phyloP scores from a whole-genome alignment of 345 rosid species.

The Aquilaria sinensis region DNA sequence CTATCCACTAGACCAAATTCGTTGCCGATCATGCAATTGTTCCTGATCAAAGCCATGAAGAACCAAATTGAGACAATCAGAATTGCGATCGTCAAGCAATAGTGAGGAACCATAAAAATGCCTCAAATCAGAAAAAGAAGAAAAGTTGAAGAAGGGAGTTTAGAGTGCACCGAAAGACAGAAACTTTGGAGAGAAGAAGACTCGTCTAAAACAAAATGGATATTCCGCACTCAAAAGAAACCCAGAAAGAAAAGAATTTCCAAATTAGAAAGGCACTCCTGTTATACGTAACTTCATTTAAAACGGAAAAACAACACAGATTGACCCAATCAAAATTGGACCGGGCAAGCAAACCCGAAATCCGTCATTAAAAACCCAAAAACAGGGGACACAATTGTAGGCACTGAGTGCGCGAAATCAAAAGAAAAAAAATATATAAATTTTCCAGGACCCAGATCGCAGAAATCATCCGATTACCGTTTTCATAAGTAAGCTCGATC shows the following conservation, averaged over 20 bases:
- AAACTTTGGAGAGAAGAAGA: conserved; percentile 36
- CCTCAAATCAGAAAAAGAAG: background rate
- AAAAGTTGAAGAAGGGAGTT: conserved; percentile 11
- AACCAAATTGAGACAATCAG: conserved; percentile 16
- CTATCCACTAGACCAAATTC: conserved; percentile 4
- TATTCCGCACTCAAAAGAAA: conserved; percentile 34
- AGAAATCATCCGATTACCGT: conserved; percentile 17
- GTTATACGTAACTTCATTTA: conserved; percentile 37
- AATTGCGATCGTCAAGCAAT: background rate
- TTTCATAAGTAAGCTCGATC: conserved; percentile 20
- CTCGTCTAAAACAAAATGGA: conserved; percentile 32
- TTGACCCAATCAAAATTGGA: conserved; percentile 26
- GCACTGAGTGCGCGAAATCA: conserved; percentile 4
- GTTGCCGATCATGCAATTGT: conserved; percentile 11
- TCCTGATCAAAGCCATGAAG: conserved; percentile 7
- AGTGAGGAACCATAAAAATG: conserved; percentile 10
- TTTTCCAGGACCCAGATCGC: conserved; percentile 30
- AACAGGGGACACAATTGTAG: conserved; percentile 21
- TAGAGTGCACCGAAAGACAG: conserved; percentile 9
- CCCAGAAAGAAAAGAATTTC: conserved; percentile 36
- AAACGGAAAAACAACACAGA: conserved; percentile 10
- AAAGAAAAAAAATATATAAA: conserved; percentile 1
- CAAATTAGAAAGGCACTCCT: conserved; percentile 24
- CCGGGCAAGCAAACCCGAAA: conserved; percentile 19
- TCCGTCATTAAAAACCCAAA: conserved; percentile 12